phyloP scores from a whole-genome alignment of 1,284 basidiomycete genomes.

The Ustilago trichophora region DNA sequence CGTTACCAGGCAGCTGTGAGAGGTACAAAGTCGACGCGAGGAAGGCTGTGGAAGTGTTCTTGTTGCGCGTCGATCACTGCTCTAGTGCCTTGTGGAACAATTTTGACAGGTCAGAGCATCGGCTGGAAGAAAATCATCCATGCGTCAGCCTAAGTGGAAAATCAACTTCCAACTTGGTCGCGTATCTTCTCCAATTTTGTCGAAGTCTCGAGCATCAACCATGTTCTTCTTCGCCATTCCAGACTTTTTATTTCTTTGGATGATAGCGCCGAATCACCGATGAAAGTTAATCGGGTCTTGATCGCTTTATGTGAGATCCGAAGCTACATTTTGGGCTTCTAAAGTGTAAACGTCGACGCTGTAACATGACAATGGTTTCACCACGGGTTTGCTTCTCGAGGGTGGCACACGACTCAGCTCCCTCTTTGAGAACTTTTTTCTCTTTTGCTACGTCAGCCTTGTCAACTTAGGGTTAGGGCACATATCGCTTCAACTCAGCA shows the following conservation, averaged over 20 bases:
- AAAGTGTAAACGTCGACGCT: too few species aligned
- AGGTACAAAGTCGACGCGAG: slow-evolving; percentile 27
- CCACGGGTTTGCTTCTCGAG: background rate
- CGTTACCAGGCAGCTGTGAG: slow-evolving; percentile 18
- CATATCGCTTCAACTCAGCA: background rate
- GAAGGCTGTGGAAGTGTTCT: slow-evolving; percentile 36
- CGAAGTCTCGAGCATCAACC: slow-evolving; percentile 16
- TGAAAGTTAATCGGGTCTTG: too few species aligned
- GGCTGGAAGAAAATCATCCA: too few species aligned
- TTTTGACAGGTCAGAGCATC: background rate
- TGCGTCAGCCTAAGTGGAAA: slow-evolving; percentile 3
- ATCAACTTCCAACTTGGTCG: slow-evolving; percentile 20
- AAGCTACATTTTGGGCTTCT: too few species aligned
- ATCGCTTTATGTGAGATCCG: too few species aligned
- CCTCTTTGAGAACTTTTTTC: too few species aligned
- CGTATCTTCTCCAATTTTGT: slow-evolving; percentile 1
- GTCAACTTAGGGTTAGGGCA: too few species aligned
- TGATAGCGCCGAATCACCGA: background rate
- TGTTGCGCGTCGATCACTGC: background rate
- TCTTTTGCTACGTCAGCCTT: background rate
- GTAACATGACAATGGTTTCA: too few species aligned
- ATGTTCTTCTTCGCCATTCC: slow-evolving; percentile 23
- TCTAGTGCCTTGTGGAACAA: slow-evolving; percentile 4
- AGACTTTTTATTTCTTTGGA: background rate
- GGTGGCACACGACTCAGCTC: slow-evolving; percentile 20